Evolutionary conservation across 495 filamentous ascomycete species (phyloP).

Genomic region (Aspergillus carlsbadensis): DNA sequence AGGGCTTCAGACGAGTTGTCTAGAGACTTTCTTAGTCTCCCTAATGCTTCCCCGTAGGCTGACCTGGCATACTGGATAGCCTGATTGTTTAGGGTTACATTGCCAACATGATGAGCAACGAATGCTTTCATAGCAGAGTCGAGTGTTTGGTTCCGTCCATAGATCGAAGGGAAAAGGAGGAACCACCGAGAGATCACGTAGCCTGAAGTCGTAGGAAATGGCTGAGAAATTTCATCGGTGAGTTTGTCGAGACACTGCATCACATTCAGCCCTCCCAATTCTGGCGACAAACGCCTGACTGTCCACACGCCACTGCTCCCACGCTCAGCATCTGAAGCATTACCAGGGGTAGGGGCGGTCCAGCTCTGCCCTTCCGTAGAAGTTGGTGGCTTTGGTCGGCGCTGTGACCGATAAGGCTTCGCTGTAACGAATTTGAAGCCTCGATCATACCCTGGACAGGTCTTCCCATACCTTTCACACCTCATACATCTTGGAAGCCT

Average conservation of each 20-base stretch:
- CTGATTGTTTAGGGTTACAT: conserved; percentile 19
- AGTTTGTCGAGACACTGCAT: conserved; percentile 25
- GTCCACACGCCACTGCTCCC: conserved; percentile 6
- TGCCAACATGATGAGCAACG: conserved; percentile 32
- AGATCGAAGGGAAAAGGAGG: conserved; percentile 28
- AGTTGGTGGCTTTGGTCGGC: conserved; percentile 10
- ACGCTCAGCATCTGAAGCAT: background rate
- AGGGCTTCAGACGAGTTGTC: conserved; percentile 22
- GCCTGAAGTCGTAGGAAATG: conserved; percentile 15
- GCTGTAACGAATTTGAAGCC: conserved; percentile 34
- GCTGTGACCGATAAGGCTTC: conserved; percentile 31
- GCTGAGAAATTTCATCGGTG: conserved; percentile 26
- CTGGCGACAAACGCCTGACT: background rate
- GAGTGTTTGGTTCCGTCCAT: conserved; percentile 29
- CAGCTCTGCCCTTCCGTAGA: background rate
- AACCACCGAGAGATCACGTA: conserved; percentile 30
- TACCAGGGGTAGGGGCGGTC: background rate
- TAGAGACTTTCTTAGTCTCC: conserved; percentile 26
- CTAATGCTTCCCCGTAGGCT: conserved; percentile 31
- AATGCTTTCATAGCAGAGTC: conserved; percentile 34
- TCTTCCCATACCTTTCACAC: conserved; percentile 35
- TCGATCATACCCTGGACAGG: conserved; percentile 37
- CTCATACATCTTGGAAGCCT: conserved; percentile 29
- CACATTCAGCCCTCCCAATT: conserved; percentile 22
- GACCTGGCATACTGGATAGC: conserved; percentile 31